phyloP scores from a whole-genome alignment of 768 basidiomycete species.

The Pisolithus tinctorius region DNA sequence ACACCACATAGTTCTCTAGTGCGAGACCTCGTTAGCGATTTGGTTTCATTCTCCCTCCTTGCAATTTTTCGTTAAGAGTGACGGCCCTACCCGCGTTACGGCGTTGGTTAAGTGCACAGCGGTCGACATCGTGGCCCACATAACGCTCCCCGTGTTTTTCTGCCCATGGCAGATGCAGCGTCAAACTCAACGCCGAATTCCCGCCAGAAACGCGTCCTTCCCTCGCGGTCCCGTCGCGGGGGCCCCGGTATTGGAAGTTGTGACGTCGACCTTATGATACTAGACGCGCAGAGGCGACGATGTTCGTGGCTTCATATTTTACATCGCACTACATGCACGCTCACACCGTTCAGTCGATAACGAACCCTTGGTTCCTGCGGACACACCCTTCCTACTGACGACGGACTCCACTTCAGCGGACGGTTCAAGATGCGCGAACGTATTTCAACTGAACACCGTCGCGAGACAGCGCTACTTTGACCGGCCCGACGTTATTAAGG shows the following conservation, averaged over 20 bases:
- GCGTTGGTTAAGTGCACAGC: conserved; percentile 7
- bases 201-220: conserved; percentile 73
- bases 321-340: conserved; percentile 6
- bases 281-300: conserved; percentile 74
- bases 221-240: conserved; percentile 73
- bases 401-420: conserved; percentile 55
- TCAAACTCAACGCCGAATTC: conserved; percentile 30
- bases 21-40: too few species aligned
- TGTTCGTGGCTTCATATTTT: conserved; percentile 39
- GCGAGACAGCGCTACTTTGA: conserved; percentile 73
- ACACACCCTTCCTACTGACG: conserved; percentile 64
- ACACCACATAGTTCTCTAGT: too few species aligned
- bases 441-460: conserved; percentile 45
- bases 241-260: conserved; percentile 75
- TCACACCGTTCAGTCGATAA: conserved; percentile 50
- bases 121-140: conserved; percentile 2
- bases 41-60: too few species aligned
- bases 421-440: conserved; percentile 26
- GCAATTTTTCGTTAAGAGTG: too few species aligned
- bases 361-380: conserved; percentile 61
- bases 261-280: conserved; percentile 76
- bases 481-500: conserved; percentile 65
- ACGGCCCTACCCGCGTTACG: too few species aligned
- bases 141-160: not conserved
- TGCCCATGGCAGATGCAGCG: conserved; percentile 29